These are phyloP conservation scores for Coccomyxa subellipsoidea DNA, from an alignment of 163 green algal species.

Conservation along the genomic window DNA sequence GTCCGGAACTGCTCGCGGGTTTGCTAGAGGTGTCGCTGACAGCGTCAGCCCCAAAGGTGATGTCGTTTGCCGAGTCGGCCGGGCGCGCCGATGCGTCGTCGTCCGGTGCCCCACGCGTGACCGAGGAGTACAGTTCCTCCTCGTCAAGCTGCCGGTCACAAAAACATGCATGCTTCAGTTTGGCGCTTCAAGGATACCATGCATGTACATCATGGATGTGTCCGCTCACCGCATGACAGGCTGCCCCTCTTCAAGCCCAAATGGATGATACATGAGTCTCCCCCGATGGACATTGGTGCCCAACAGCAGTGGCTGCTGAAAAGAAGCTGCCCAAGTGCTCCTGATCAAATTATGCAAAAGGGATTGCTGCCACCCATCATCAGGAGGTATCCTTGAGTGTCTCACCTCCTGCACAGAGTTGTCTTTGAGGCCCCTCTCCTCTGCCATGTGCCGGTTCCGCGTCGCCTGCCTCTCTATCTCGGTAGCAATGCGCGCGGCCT, in stretches of 20 bases:
- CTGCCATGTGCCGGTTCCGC: constrained; percentile 2
- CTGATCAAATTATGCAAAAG: too few relatives aligned
- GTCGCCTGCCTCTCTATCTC: constrained; percentile 5
- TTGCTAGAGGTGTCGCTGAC: neutral
- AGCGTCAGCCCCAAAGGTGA: neutral
- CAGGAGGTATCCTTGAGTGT: neutral
- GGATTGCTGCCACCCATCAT: too few relatives aligned
- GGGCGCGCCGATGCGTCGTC: neutral
- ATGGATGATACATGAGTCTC: too few relatives aligned
- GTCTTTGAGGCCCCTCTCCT: neutral
- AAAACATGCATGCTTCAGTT: too few relatives aligned
- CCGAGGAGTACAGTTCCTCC: constrained; percentile 16
- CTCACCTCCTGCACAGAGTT: neutral
- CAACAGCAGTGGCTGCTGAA: too few relatives aligned
- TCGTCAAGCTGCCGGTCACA: constrained; percentile 9
- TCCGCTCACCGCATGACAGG: neutral
- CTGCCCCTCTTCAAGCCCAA: neutral
- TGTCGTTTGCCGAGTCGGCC: neutral
- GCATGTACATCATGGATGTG: too few relatives aligned
- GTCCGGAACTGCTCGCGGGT: neutral
- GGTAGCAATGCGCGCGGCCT: constrained; percentile 3
- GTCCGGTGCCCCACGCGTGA: neutral
- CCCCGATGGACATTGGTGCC: too few relatives aligned
- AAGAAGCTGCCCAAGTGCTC: too few relatives aligned
- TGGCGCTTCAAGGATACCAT: too few relatives aligned